Percentiles rank a stretch among this genome's conserved stretches.
phyloP scores from a whole-genome alignment of 2,329 filamentous ascomycete genomes.

The Epichloe sibirici region DNA sequence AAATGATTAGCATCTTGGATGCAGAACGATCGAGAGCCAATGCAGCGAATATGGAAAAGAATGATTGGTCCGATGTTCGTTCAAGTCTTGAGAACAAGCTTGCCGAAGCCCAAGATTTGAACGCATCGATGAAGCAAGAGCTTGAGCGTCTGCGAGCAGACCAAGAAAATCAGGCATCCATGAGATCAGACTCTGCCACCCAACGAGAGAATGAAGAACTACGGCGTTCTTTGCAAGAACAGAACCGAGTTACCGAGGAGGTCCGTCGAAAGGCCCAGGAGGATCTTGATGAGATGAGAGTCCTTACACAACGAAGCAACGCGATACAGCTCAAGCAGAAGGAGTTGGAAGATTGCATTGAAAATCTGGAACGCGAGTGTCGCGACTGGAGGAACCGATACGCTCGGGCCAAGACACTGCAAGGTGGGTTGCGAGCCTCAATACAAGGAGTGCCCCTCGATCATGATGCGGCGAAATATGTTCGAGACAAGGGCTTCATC shows the following conservation, averaged over 20 bases:
- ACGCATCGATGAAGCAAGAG: slow-evolving; percentile 67
- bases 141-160: slow-evolving; percentile 61
- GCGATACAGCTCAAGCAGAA: slow-evolving; percentile 73
- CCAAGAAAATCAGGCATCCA: slow-evolving; percentile 11
- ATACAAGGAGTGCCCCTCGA: slow-evolving; percentile 62
- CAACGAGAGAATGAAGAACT: slow-evolving; percentile 59
- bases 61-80: slow-evolving; percentile 57
- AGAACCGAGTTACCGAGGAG: slow-evolving; percentile 75
- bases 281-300: slow-evolving; percentile 81
- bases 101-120: slow-evolving; percentile 61
- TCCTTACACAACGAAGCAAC: slow-evolving; percentile 68
- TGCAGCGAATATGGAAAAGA: slow-evolving; percentile 48
- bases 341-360: slow-evolving; percentile 61
- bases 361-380: slow-evolving; percentile 68
- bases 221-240: slow-evolving; percentile 52
- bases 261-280: slow-evolving; percentile 73
- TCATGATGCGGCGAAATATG: slow-evolving; percentile 55
- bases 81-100: slow-evolving; percentile 61
- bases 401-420: slow-evolving; percentile 74
- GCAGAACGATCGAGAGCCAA: slow-evolving; percentile 42
- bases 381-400: slow-evolving; percentile 87
- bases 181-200: slow-evolving; percentile 38
- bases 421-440: slow-evolving; percentile 68
- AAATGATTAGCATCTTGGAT: slow-evolving; percentile 48
- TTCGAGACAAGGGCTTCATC: slow-evolving; percentile 54